Evolutionary conservation across 805 yeast genomes (phyloP).

Genomic region (Schwanniomyces vanrijiae): DNA sequence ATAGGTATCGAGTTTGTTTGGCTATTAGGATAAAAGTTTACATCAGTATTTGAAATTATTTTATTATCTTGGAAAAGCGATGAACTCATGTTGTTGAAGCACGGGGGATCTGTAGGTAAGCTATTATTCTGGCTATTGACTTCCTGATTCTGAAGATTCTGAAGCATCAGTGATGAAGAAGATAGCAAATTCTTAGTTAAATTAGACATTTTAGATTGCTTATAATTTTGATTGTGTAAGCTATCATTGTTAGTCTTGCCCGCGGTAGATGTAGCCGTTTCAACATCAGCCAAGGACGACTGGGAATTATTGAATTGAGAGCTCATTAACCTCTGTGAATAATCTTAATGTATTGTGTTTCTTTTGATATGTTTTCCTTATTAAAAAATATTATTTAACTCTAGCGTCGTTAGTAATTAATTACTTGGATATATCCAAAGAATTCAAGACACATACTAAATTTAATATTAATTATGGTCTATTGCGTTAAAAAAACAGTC

Average conservation of each 20-base stretch:
- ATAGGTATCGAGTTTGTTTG: conserved; percentile 1
- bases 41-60: conserved; percentile 6
- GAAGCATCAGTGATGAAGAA: conserved; percentile 8
- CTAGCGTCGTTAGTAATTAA: neutral
- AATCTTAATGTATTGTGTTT: neutral
- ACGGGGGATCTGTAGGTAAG: conserved; percentile 10
- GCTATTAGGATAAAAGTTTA: neutral
- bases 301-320: conserved; percentile 1
- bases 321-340: neutral
- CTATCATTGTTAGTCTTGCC: neutral
- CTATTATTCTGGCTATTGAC: conserved; percentile 1
- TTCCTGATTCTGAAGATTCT: neutral
- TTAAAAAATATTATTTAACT: neutral
- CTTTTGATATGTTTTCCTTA: neutral
- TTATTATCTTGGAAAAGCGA: conserved; percentile 4
- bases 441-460: neutral
- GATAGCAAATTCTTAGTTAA: conserved; percentile 29
- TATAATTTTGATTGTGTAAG: conserved; percentile 1
- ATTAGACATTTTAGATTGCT: conserved; percentile 22
- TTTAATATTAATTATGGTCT: neutral
- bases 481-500: neutral
- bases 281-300: neutral
- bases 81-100: conserved; percentile 4
- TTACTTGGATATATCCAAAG: neutral
- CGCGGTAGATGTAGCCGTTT: neutral